phyloP scores from a whole-genome alignment of 257 asterid species.

The Echium plantagineum region DNA sequence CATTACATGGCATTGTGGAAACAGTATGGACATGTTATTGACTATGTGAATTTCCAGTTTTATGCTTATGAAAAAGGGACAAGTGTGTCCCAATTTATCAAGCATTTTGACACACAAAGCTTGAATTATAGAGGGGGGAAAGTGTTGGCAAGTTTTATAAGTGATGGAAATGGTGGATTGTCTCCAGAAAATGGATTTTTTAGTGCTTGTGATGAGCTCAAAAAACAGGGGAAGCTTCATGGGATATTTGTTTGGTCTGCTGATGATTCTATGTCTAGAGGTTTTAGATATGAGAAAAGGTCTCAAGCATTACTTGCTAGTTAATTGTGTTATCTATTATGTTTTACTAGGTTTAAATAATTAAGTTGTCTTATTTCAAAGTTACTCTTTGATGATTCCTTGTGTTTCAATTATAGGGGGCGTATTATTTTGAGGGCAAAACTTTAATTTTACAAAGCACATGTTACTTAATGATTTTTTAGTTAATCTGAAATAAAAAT shows the following conservation, averaged over 20 bases:
- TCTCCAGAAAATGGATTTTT: conserved; percentile 53
- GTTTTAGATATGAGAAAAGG: conserved; percentile 38
- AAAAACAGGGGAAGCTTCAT: no score
- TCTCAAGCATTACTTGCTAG: conserved; percentile 46
- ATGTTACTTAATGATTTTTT: no score
- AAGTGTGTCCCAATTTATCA: conserved; percentile 41
- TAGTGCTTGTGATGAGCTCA: conserved; percentile 39
- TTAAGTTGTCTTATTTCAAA: no score
- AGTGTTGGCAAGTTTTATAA: conserved; percentile 47
- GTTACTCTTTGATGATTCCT: no score
- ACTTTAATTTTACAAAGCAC: no score
- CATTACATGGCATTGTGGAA: no score
- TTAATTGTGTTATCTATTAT: no score
- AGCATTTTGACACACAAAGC: conserved; percentile 43
- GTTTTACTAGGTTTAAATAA: no score
- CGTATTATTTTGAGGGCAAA: no score
- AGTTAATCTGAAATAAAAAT: no score
- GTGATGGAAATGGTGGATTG: conserved; percentile 56
- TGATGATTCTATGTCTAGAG: conserved; percentile 52
- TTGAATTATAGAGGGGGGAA: conserved; percentile 42
- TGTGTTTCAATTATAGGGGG: no score
- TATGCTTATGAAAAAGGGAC: conserved; percentile 46
- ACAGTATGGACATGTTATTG: conserved; percentile 44
- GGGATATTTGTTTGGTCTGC: conserved; percentile 79
- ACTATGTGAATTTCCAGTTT: conserved; percentile 65